A percentile compares a stretch with the other conserved stretches of the same genome.
These are phyloP conservation scores for Hypomyces rosellus DNA, from an alignment of 2,329 filamentous ascomycete species.

Conservation along the genomic window DNA sequence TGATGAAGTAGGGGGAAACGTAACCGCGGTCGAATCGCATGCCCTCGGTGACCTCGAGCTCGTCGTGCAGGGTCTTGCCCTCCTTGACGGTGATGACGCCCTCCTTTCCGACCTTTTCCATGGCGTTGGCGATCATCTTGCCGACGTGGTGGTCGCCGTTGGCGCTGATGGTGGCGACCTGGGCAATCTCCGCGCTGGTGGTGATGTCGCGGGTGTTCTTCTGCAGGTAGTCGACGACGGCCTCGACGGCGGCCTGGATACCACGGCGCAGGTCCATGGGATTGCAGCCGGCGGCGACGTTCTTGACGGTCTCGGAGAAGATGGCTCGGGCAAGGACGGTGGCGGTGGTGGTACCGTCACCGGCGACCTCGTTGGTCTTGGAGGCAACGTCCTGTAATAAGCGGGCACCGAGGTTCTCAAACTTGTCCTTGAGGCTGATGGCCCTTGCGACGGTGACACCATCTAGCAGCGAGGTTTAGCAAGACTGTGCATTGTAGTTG, in stretches of 20 bases:
- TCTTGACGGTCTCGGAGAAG: constrained; percentile 99
- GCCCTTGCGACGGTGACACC: constrained; percentile 87
- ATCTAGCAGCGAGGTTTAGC: constrained; percentile 43
- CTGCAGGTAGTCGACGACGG: constrained; percentile 89
- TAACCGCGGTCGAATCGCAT: constrained; percentile 99
- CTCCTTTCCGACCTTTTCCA: constrained; percentile 99
- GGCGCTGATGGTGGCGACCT: constrained; percentile 96
- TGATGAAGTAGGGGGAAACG: constrained; percentile 99
- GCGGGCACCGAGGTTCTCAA: constrained; percentile 96
- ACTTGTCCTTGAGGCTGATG: constrained; percentile 94
- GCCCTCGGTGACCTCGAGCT: constrained; percentile 98
- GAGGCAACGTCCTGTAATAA: constrained; percentile 96
- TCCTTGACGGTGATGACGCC: constrained; percentile 99
- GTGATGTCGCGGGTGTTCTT: constrained; percentile 98
- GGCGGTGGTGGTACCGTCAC: constrained; percentile 97
- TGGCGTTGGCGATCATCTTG: constrained; percentile 91
- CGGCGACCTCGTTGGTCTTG: constrained; percentile 98
- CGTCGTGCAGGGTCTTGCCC: constrained; percentile 95
- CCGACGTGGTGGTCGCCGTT: constrained; percentile 96
- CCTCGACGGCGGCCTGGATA: constrained; percentile 92
- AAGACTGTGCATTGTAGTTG: not conserved
- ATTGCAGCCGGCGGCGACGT: constrained; percentile 98
- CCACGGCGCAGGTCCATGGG: constrained; percentile 97
- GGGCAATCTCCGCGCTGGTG: constrained; percentile 91
- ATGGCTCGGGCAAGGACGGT: constrained; percentile 96